A percentile compares a stretch with the other conserved stretches of the same genome.
phyloP scores from a whole-genome alignment of 2,329 filamentous ascomycete genomes.

The Fusarium circinatum region DNA sequence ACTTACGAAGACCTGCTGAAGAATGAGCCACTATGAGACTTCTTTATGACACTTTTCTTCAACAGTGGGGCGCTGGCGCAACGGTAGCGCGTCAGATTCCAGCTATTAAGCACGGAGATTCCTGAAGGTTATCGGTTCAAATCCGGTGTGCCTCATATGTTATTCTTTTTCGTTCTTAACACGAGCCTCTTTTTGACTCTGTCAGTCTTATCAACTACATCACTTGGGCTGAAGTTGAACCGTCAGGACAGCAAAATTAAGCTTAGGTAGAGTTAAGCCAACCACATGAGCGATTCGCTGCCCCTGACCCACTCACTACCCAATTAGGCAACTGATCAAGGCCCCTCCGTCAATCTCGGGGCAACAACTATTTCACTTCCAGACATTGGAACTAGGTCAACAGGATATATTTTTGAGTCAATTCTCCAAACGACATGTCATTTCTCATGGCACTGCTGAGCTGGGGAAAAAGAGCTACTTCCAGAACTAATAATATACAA shows the following conservation, averaged over 20 bases:
- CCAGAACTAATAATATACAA: background rate
- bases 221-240: accelerated
- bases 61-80: background rate
- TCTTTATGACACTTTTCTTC: accelerated
- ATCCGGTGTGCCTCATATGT: background rate
- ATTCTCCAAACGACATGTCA: background rate
- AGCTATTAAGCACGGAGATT: background rate
- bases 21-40: accelerated
- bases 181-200: accelerated
- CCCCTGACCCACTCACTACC: too few species aligned
- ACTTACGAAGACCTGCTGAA: too few species aligned
- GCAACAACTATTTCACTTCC: too few species aligned
- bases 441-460: accelerated
- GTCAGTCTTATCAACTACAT: accelerated
- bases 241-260: background rate
- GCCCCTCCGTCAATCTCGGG: background rate
- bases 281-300: accelerated
- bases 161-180: accelerated
- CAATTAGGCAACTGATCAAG: background rate
- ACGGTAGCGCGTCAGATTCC: conserved; percentile 2
- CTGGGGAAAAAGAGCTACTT: accelerated
- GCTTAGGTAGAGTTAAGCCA: background rate
- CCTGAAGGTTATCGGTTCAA: conserved; percentile 4
- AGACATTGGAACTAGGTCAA: too few species aligned
- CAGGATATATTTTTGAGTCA: background rate